Evolutionary conservation across 345 rosid species (phyloP).

Genomic region (Gossypium longicalyx): DNA sequence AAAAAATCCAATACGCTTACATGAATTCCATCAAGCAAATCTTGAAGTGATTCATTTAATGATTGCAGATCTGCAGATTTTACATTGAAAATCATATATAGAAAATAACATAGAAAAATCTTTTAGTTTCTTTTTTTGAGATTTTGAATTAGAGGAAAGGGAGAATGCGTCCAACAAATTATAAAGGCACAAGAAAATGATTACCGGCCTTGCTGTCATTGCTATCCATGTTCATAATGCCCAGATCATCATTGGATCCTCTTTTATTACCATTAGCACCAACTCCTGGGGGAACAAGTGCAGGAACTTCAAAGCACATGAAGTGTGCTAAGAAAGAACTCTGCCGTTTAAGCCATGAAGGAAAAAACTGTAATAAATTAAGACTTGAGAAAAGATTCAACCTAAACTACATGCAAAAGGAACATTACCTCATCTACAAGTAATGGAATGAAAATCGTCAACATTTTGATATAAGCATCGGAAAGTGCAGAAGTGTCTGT

Average conservation of each 20-base stretch:
- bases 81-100: conserved; percentile 14
- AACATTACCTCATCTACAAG: conserved; percentile 87
- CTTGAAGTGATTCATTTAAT: conserved; percentile 89
- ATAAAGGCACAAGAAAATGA: conserved; percentile 9
- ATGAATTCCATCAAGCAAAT: conserved; percentile 94
- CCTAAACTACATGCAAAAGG: conserved; percentile 79
- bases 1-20: conserved; percentile 17
- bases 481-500: conserved; percentile 88
- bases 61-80: conserved; percentile 77
- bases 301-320: conserved; percentile 99
- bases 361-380: conserved; percentile 12
- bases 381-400: conserved; percentile 15
- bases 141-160: conserved; percentile 7
- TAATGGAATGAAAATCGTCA: conserved; percentile 95
- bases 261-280: conserved; percentile 56
- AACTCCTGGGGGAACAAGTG: conserved; percentile 91
- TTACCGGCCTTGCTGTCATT: conserved; percentile 70
- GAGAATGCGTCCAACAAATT: conserved; percentile 12
- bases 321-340: conserved; percentile 98
- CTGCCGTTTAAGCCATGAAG: conserved; percentile 44
- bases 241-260: conserved; percentile 73
- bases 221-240: conserved; percentile 94
- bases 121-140: conserved; percentile 9
- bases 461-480: conserved; percentile 94
- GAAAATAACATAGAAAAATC: conserved; percentile 33